Evolutionary conservation across 2,329 filamentous ascomycete genomes (phyloP), one percentile per base, ranked within the genome.

Genomic region (Aureobasidium lini): DNA sequence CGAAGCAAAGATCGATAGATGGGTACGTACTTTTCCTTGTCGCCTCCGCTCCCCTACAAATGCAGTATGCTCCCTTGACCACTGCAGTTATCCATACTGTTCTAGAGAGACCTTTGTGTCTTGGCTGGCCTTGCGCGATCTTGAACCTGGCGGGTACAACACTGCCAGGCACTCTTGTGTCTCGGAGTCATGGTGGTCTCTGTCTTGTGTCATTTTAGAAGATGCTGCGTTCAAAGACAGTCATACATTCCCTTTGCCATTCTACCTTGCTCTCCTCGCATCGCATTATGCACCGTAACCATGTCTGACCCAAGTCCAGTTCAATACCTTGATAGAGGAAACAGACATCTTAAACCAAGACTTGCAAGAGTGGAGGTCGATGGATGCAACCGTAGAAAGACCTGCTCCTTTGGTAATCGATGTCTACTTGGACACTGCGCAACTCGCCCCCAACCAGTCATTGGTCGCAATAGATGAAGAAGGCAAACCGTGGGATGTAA

Each of bases 261-360:
- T 3, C 34, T 16, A 16, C 11, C 3, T 29, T 52, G 36, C 15
- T 40, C 48, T 15, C 16, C 34, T 28, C 29, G 11, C 18, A 13
- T 37, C 36, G 29, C n/a, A 36, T 32, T n/a, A 36, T n/a, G 18
- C 53, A 32, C 10, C 3, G 29, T 54, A 52, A 32, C 4, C 16
- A 29, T 39, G 47, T 42, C 53, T 62, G 32, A 57, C 59, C 36
- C 13, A 11, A 13, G n/a, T 23, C 47, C 68, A 97, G 94, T 99
- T 96, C 75, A 95, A 96, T 77, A 85, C 96, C 66, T 88, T 96
- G 65, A 87, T 96, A 46, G 89, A 95, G 67, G 94, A 99, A 67
- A 93, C 93, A 63, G 90, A 96, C 69, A 85, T 89, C 62, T 91
- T 96, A 69, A 81, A 83, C 67, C 87, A 95, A 64, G 88, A 94